These are phyloP conservation scores for Podaxis rugospora DNA, from an alignment of 768 basidiomycete species.

Conservation along the genomic window DNA sequence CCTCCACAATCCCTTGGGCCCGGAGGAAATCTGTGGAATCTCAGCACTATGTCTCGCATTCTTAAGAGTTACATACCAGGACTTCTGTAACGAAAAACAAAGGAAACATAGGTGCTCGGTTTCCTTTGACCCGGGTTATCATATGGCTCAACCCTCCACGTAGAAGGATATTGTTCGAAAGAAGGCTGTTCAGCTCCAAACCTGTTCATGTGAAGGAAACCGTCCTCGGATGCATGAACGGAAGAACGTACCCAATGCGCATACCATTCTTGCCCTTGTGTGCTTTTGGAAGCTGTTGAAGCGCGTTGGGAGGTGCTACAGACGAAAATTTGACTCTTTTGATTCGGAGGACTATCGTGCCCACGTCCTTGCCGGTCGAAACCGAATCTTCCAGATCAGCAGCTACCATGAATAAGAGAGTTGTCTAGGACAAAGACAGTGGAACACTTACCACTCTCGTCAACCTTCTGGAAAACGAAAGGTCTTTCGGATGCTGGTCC, in stretches of 20 bases:
- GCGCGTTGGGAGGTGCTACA: conserved; percentile 36
- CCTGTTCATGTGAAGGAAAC: conserved; percentile 23
- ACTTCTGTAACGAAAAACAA: conserved; percentile 62
- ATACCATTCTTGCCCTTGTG: conserved; percentile 32
- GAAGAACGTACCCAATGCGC: conserved; percentile 38
- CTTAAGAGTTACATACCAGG: conserved; percentile 30
- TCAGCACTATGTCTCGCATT: not conserved
- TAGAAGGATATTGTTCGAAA: conserved; percentile 38
- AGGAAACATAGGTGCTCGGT: conserved; percentile 55
- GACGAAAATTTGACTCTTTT: conserved; percentile 33
- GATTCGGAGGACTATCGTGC: conserved; percentile 53
- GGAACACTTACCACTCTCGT: conserved; percentile 29
- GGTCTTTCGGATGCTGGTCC: conserved; percentile 49
- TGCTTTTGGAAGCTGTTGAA: conserved; percentile 33
- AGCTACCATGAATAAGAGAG: conserved; percentile 3
- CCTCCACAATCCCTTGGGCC: conserved; percentile 46
- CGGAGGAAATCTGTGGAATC: conserved; percentile 41
- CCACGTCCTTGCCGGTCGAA: conserved; percentile 32
- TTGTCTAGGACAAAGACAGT: not conserved
- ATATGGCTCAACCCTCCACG: conserved; percentile 52
- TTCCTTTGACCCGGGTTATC: conserved; percentile 30
- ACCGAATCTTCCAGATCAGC: conserved; percentile 15
- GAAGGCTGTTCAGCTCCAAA: conserved; percentile 41
- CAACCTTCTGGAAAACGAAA: conserved; percentile 50
- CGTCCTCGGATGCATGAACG: not conserved